Percentiles rank a stretch among this genome's conserved stretches.
phyloP scores from a whole-genome alignment of 805 yeast genomes.

The Barnettozyma californica region DNA sequence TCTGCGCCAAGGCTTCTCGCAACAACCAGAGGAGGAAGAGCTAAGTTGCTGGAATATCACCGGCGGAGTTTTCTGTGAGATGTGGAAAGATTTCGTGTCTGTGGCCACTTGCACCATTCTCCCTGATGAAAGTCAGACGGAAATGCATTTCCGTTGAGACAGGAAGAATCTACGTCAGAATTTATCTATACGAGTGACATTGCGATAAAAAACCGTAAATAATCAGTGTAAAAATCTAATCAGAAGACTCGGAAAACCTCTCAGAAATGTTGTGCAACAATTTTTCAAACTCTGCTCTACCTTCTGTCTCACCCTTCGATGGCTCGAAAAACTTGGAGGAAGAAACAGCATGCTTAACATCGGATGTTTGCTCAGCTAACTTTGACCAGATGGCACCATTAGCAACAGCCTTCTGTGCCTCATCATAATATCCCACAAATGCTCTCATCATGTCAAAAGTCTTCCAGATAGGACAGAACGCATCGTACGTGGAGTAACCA shows the following conservation, averaged over 20 bases:
- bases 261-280: constrained; percentile 74
- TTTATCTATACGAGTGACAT: not conserved
- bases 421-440: constrained; percentile 86
- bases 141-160: not conserved
- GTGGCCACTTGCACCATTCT: not conserved
- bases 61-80: not conserved
- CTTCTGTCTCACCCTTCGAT: constrained; percentile 77
- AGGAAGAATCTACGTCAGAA: too few relatives aligned
- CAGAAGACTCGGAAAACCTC: constrained; percentile 92
- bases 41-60: constrained; percentile 7
- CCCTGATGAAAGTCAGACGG: not conserved
- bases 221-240: constrained; percentile 38
- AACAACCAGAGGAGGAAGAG: constrained; percentile 3
- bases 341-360: constrained; percentile 89
- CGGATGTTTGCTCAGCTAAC: constrained; percentile 82
- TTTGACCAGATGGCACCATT: constrained; percentile 94
- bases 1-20: not conserved
- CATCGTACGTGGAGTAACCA: constrained; percentile 97
- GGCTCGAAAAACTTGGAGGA: constrained; percentile 97
- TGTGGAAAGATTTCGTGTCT: constrained; percentile 9
- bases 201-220: not conserved
- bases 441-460: constrained; percentile 97
- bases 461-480: constrained; percentile 99
- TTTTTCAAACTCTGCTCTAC: constrained; percentile 69
- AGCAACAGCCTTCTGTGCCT: constrained; percentile 95